These are phyloP conservation scores for Phialophora chinensis DNA, from an alignment of 2,329 filamentous ascomycete genomes.

Conservation along the genomic window DNA sequence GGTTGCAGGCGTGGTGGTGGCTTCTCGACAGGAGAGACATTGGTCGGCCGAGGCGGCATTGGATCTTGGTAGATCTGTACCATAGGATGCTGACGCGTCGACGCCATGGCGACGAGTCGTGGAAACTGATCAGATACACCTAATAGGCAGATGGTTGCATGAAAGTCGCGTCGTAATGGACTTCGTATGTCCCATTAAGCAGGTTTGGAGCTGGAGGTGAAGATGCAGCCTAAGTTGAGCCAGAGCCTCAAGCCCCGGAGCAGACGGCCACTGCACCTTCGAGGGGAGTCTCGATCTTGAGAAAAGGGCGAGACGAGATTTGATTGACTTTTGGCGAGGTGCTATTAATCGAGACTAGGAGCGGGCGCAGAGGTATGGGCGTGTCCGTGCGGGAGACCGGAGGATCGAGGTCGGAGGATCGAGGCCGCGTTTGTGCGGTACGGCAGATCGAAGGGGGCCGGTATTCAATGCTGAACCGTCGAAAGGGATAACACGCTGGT, in stretches of 20 bases:
- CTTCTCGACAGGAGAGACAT: conserved; percentile 42
- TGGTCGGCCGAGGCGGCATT: conserved; percentile 50
- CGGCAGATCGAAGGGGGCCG: conserved; percentile 24
- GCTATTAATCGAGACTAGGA: conserved; percentile 14
- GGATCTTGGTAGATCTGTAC: conserved; percentile 67
- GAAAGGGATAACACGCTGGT: conserved; percentile 22
- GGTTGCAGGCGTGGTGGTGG: conserved; percentile 55
- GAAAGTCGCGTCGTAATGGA: conserved; percentile 32
- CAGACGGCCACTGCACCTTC: conserved; percentile 14
- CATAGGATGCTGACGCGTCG: conserved; percentile 49
- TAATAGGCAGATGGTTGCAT: conserved; percentile 26
- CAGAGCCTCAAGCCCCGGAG: conserved; percentile 15
- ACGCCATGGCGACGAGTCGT: conserved; percentile 35
- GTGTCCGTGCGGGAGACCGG: conserved; percentile 35
- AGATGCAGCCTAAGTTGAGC: conserved; percentile 15
- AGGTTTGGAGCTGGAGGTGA: conserved; percentile 17
- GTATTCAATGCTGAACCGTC: conserved; percentile 27
- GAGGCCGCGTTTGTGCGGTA: conserved; percentile 24
- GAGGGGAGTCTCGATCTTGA: conserved; percentile 24
- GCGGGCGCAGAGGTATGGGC: conserved; percentile 26
- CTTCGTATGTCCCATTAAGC: conserved; percentile 29
- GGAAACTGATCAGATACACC: conserved; percentile 23
- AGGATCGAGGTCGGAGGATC: conserved; percentile 27
- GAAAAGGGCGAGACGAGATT: conserved; percentile 33
- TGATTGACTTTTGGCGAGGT: conserved; percentile 27